Base-by-base conservation (phyloP, 202 grass and related monocot genomes). In the Elaeis oleifera region DNA sequence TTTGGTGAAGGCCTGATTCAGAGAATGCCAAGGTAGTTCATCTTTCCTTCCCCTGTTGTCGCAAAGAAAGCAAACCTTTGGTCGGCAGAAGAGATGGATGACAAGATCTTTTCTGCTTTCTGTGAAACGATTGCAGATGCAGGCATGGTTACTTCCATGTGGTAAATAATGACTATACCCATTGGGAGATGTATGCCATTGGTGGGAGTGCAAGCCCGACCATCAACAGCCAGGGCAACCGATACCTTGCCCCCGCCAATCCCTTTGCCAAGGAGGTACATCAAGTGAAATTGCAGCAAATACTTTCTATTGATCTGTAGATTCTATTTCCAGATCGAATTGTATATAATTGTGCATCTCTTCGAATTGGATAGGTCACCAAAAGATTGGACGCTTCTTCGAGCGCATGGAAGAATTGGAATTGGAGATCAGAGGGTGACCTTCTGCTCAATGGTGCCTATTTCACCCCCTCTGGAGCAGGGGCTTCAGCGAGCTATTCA, bases 131-230 rank as follows among this genome's bases (percentile, higher is more conserved):
- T 6, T 59, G 9, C 57, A 59, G 57, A 24, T 59, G 57, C 23
- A 59, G 57, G 57, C 57, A 59, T 59, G 57, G 57, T 24, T 59
- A 59, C 16, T 59, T 59, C 16, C 57, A 59, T 27, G 57, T 59
- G 16, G 57, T 59, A n/a, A 59, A 59, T 16, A 59, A 59, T 59
- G 57, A 59, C 24, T 59, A 59, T 21, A 59, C 57, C 2, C 57
- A 59, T 24, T 59, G 57, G 57, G 57, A 59, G 23, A 59, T 59
- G 57, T 59, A 59, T 21, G 57, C 57, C 57, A 59, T 59, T 18
- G 57, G 57, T 17, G 57, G 57, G 4, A 59, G 57, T 17, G 57
- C 57, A 26, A 29, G 26, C 24, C 57, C 57, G 6, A 59, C 57
- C 14, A 59, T 59, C 57, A 59, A 59, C 57, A 59, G 57, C 24